phyloP scores from a whole-genome alignment of 2,329 filamentous ascomycete genomes.

The Alternaria ventricosa region DNA sequence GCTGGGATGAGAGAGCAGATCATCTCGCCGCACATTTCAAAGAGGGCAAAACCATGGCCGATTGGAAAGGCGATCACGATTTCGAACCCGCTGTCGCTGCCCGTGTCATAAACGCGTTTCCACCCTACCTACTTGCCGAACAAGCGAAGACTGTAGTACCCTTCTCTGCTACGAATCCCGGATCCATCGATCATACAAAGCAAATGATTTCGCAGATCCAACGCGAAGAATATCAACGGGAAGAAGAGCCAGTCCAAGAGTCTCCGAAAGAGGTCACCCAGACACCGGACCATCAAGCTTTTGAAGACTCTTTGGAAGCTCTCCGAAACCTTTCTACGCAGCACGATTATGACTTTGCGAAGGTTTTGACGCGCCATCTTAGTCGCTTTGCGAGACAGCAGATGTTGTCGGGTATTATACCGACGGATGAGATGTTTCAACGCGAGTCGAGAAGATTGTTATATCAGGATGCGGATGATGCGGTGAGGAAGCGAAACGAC shows the following conservation, averaged over 20 bases:
- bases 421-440: constrained; percentile 59
- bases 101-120: constrained; percentile 54
- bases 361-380: constrained; percentile 51
- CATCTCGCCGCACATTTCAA: constrained; percentile 60
- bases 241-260: background rate
- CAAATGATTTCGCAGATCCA: constrained; percentile 23
- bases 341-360: constrained; percentile 46
- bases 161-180: constrained; percentile 49
- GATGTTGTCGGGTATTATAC: constrained; percentile 43
- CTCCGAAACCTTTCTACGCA: constrained; percentile 11
- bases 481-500: background rate
- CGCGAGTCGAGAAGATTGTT: constrained; percentile 52
- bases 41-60: constrained; percentile 56
- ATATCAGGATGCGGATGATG: constrained; percentile 53
- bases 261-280: background rate
- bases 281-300: background rate
- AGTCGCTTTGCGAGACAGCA: constrained; percentile 52
- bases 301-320: background rate
- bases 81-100: constrained; percentile 52
- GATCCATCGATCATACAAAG: constrained; percentile 26
- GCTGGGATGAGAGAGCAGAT: constrained; percentile 56
- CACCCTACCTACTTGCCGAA: constrained; percentile 54
- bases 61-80: constrained; percentile 60
- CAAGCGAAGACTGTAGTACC: constrained; percentile 50
- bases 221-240: background rate